These are phyloP conservation scores for Boletellus deceptivus DNA, from an alignment of 1,284 basidiomycete species.

Conservation along the genomic window DNA sequence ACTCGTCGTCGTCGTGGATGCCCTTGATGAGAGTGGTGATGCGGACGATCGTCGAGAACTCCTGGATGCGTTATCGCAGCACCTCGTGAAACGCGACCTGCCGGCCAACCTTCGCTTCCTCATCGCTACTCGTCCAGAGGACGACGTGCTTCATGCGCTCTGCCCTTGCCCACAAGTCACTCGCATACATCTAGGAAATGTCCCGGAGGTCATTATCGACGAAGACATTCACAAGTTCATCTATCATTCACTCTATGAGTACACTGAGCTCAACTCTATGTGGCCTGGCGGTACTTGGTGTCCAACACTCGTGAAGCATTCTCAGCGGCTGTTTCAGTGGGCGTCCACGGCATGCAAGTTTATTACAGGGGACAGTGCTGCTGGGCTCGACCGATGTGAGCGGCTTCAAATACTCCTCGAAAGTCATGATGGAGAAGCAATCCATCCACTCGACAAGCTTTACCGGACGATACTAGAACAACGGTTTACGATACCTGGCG, in stretches of 20 bases:
- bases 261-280: not conserved
- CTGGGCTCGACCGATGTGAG: not conserved
- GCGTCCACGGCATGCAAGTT: constrained; percentile 8
- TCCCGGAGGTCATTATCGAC: not conserved
- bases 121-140: constrained; percentile 4
- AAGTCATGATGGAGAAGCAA: too few relatives aligned
- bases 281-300: constrained; percentile 5
- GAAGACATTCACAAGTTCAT: not conserved
- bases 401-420: not conserved
- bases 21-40: constrained; percentile 12
- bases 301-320: not conserved
- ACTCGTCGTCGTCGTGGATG: constrained; percentile 10
- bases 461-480: not conserved
- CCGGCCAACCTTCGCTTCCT: constrained; percentile 7
- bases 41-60: not conserved
- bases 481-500: too few relatives aligned
- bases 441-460: not conserved
- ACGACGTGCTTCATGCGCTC: not conserved
- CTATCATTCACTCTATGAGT: not conserved
- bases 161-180: not conserved
- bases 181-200: not conserved
- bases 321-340: constrained; percentile 9
- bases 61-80: not conserved
- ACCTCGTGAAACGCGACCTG: not conserved
- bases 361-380: not conserved